phyloP scores from a whole-genome alignment of 345 rosid genomes.

The Dovyalis caffra region DNA sequence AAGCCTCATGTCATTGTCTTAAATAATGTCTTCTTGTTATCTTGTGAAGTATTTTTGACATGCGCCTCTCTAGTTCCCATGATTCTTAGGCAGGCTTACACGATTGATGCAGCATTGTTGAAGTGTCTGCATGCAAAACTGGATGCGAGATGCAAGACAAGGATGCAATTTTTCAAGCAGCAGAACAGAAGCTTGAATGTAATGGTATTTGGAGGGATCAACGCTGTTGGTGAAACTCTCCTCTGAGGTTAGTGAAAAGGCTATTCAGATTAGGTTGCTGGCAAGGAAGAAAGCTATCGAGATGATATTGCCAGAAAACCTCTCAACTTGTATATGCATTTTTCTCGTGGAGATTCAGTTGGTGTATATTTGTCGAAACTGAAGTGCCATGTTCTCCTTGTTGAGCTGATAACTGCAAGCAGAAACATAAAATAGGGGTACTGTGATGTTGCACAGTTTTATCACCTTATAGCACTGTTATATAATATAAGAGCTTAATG shows the following conservation, averaged over 20 bases:
- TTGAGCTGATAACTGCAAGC: slow-evolving; percentile 3
- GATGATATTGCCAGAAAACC: slow-evolving; percentile 3
- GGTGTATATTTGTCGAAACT: not conserved
- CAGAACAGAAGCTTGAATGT: not conserved
- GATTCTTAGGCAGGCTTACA: not conserved
- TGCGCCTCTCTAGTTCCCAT: slow-evolving; percentile 1
- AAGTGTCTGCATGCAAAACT: not conserved
- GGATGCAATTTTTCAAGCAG: not conserved
- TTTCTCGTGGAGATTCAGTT: not conserved
- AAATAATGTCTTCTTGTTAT: not conserved
- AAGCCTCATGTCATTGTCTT: not conserved
- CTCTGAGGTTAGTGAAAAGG: slow-evolving; percentile 23
- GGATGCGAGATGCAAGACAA: not conserved
- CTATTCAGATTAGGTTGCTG: slow-evolving; percentile 6
- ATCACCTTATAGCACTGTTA: not conserved
- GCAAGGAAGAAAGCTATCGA: slow-evolving; percentile 15
- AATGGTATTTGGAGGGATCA: not conserved
- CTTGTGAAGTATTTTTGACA: not conserved
- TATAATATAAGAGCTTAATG: not conserved
- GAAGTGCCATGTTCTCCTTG: not conserved
- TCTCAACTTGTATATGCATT: slow-evolving; percentile 20
- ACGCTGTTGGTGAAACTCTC: slow-evolving; percentile 12
- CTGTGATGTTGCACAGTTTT: not conserved
- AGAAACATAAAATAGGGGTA: not conserved
- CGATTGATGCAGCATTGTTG: not conserved